Percentiles rank a stretch among this genome's conserved stretches.
Evolutionary conservation across 75 land plant species (phyloP).

Genomic region (Chamaecyparis obtusa): DNA sequence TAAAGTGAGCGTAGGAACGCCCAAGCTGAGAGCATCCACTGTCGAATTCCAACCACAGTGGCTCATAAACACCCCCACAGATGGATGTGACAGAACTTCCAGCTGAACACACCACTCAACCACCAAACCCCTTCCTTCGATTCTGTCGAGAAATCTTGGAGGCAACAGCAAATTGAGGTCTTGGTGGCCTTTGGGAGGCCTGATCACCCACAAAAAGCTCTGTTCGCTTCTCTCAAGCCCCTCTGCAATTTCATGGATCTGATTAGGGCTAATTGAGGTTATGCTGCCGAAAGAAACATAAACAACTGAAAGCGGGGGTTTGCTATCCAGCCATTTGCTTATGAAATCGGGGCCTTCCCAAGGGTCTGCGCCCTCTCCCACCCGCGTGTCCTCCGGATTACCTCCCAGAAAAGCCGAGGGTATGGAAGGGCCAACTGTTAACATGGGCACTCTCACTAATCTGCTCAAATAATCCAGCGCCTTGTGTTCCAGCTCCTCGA

Average conservation of each 20-base stretch:
- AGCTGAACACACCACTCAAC: too few relatives aligned
- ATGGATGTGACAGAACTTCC: too few relatives aligned
- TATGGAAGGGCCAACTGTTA: not conserved
- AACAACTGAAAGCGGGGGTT: not conserved
- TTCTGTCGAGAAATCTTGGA: not conserved
- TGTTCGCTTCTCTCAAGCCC: constrained; percentile 14
- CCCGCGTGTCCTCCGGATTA: not conserved
- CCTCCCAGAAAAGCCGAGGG: not conserved
- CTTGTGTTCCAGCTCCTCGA: not conserved
- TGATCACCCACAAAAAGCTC: constrained; percentile 16
- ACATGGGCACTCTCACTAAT: too few relatives aligned
- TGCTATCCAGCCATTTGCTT: constrained; percentile 10
- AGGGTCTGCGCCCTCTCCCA: not conserved
- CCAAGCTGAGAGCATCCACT: too few relatives aligned
- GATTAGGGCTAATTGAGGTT: not conserved
- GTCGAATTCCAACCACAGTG: too few relatives aligned
- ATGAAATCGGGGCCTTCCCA: constrained; percentile 14
- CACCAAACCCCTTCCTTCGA: not conserved
- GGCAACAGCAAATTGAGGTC: not conserved
- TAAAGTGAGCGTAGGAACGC: too few relatives aligned
- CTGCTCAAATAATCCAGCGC: not conserved
- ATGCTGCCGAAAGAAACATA: constrained; percentile 20
- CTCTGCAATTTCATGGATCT: not conserved
- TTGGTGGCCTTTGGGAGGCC: not conserved
- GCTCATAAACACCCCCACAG: too few relatives aligned